Base-by-base conservation (phyloP, 495 filamentous ascomycete genomes). In the Penicillium ochrochloron region DNA sequence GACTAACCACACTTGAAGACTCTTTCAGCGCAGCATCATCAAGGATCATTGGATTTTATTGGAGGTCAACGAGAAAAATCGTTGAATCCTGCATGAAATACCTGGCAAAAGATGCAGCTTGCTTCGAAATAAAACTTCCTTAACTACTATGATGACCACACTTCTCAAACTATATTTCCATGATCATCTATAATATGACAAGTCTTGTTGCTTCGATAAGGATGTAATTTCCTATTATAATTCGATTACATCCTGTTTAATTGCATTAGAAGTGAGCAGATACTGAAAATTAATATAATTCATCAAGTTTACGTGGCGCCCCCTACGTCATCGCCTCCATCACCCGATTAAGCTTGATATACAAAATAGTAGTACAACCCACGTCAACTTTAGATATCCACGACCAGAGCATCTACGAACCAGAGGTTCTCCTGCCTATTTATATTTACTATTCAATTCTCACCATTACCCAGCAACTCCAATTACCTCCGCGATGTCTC, bases 231-330 rank as follows among this genome's bases (percentile, higher is more conserved):
- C 11, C 37, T 41, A 6, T 23, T 39, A n/a, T 9, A 7, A 14
- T 29, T 33, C 17, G 15, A 35, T 21, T 56, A 1, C 7, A 31
- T 53, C 46, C 53, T 52, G 48, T 57, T 53, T 61, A 29, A 57
- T 53, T 64, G 39, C 34, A 50, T 17, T 10, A 37, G 7, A 0
- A 27, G 25, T 25, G 31, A 31, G 27, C 56, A 23, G 46, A 34
- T 53, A 33, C 48, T 6, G 9, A 11, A 41, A 69, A 59, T 66
- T 66, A 66, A 70, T 70, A 63, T 70, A 64, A 64, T 59, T 59
- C 31, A 64, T 39, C 67, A 61, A 66, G 67, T 70, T 70, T 70
- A 46, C 23, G 46, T 31, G 29, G 34, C 64, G 67, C 67, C 67
- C 67, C 64, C 51, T 70, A 70, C 67, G 67, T 70, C 67, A 70